These are phyloP conservation scores for Piper betle DNA, from an alignment of 164 flowering plant genomes.

Conservation along the genomic window DNA sequence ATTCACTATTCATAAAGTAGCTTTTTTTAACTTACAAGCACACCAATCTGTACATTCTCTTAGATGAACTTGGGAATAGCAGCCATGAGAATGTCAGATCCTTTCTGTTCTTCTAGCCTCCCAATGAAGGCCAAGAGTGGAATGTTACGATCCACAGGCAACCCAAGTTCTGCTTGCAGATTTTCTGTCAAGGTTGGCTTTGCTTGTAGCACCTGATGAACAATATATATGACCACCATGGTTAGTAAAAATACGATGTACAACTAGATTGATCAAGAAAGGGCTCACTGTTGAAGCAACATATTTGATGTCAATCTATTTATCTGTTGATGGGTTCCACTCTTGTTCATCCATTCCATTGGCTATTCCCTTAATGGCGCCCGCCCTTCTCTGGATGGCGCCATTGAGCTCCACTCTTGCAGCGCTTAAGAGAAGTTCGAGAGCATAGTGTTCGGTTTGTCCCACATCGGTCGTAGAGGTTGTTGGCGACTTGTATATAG, in stretches of 20 bases:
- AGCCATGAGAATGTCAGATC: conserved; percentile 76
- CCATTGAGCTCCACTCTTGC: conserved; percentile 62
- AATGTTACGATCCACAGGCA: conserved; percentile 58
- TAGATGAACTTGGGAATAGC: conserved; percentile 54
- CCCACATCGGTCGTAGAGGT: no score
- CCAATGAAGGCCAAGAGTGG: conserved; percentile 92
- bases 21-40: conserved; percentile 39
- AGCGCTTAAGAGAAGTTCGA: conserved; percentile 53
- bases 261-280: background rate
- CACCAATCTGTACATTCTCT: conserved; percentile 55
- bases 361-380: conserved; percentile 41
- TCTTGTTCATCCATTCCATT: conserved; percentile 98
- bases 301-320: conserved; percentile 43
- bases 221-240: background rate
- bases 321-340: conserved; percentile 80
- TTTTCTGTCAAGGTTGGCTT: conserved; percentile 74
- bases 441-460: no score
- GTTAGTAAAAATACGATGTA: background rate
- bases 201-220: conserved; percentile 55
- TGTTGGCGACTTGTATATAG: no score
- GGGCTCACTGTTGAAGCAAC: conserved; percentile 63
- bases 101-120: conserved; percentile 94
- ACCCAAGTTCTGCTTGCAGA: conserved; percentile 84
- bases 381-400: conserved; percentile 31
- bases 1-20: no score